phyloP scores from a whole-genome alignment of 2,329 filamentous ascomycete species.

The Colletotrichum cereale region DNA sequence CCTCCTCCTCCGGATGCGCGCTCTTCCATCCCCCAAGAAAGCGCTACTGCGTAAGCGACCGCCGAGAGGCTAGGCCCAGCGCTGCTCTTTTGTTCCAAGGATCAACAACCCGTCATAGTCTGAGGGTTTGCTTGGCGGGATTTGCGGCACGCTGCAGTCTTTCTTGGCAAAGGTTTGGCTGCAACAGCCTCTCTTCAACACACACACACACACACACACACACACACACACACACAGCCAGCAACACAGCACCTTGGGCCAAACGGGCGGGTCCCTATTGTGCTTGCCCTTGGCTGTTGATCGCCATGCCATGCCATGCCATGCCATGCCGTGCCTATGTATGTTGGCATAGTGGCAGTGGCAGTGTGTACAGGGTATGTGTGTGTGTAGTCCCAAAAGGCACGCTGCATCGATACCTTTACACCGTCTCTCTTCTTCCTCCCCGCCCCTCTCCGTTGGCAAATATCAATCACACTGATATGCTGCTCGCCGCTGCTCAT shows the following conservation, averaged over 20 bases:
- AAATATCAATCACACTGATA: not conserved
- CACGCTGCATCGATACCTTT: not conserved
- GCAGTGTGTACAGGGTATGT: not conserved
- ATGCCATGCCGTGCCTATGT: not conserved
- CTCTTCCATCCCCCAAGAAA: not conserved
- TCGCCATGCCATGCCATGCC: not conserved
- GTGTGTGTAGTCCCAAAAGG: not conserved
- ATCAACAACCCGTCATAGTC: not conserved
- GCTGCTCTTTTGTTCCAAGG: not conserved
- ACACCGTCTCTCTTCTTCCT: not conserved
- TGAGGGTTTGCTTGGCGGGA: not conserved
- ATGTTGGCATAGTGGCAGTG: conserved; percentile 1
- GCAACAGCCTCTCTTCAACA: not conserved
- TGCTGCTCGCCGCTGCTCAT: conserved; percentile 7
- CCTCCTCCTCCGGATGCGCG: not conserved
- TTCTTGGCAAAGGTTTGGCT: conserved; percentile 16
- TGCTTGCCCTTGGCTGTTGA: not conserved
- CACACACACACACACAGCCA: too few species aligned
- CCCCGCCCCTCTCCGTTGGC: not conserved
- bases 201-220: too few species aligned
- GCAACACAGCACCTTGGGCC: not conserved
- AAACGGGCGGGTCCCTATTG: not conserved
- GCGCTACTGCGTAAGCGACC: not conserved
- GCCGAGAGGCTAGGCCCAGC: conserved; percentile 3
- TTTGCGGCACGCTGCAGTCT: conserved; percentile 3